phyloP scores from a whole-genome alignment of 208 protist genomes.

The Jaenimonas drosophilae region DNA sequence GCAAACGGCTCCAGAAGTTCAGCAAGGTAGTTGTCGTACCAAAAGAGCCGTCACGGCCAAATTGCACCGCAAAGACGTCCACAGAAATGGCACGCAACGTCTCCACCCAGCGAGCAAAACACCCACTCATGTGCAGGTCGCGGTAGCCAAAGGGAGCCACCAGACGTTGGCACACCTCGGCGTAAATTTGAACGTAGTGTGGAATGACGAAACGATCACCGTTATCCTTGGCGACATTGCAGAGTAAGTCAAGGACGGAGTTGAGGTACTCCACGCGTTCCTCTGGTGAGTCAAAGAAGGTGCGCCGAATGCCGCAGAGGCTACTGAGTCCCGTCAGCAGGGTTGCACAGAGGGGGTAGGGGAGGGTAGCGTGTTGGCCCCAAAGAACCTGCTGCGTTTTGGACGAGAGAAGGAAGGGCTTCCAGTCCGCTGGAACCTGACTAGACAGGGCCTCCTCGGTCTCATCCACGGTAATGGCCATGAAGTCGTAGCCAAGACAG shows the following conservation, averaged over 20 bases:
- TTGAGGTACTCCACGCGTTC: slow-evolving; percentile 57
- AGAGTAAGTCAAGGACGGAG: slow-evolving; percentile 12
- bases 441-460: slow-evolving; percentile 67
- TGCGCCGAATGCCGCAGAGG: slow-evolving; percentile 68
- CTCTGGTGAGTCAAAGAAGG: slow-evolving; percentile 64
- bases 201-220: slow-evolving; percentile 54
- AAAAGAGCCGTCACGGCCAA: slow-evolving; percentile 62
- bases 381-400: slow-evolving; percentile 44
- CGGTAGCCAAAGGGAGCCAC: slow-evolving; percentile 68
- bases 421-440: slow-evolving; percentile 68
- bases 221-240: slow-evolving; percentile 17
- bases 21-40: slow-evolving; percentile 50
- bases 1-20: slow-evolving; percentile 57
- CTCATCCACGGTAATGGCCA: slow-evolving; percentile 76
- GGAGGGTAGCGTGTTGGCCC: slow-evolving; percentile 60
- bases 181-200: slow-evolving; percentile 46
- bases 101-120: slow-evolving; percentile 36
- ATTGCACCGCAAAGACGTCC: slow-evolving; percentile 55
- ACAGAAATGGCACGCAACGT: slow-evolving; percentile 28
- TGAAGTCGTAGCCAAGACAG: slow-evolving; percentile 73
- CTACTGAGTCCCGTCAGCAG: slow-evolving; percentile 46
- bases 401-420: slow-evolving; percentile 32
- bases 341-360: slow-evolving; percentile 51
- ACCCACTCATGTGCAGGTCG: slow-evolving; percentile 34
- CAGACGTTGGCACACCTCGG: slow-evolving; percentile 40